Base-by-base conservation (phyloP, 805 yeast genomes). In the Ogataea henricii region DNA sequence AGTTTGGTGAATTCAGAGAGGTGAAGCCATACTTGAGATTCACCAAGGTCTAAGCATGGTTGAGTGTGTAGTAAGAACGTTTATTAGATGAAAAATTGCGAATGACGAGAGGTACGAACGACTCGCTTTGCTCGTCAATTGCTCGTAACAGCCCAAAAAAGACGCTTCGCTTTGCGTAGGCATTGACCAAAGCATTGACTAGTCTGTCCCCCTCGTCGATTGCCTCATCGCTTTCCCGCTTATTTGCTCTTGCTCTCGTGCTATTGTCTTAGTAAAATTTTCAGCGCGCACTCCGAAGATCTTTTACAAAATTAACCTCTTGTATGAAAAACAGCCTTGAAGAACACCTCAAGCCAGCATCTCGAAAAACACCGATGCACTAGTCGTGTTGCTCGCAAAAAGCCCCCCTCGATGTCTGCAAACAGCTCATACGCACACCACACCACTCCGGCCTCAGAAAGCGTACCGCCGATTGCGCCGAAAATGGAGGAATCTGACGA, bases 1-100 rank as follows among this genome's bases (percentile, higher is more conserved):
- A 88, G 73, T 90, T 87, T 72, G 96, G 96, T 57, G 82, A 84
- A 55, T 89, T 89, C 77, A 82, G 79, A 66, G 85, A 82, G 66
- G 83, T 90, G 69, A 90, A 88, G 79, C 96, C 97, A 54, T 90
- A 90, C 81, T 79, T 90, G 70, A 86, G 96, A 73, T 83, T 65
- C 71, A 82, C 85, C 59, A 73, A 75, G 53, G 59, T 56, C 46
- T 60, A 53, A 54, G 25, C 22, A 40, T 6, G 6, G 34, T 30
- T 14, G 18, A 30, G 4, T 30, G 34, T 16, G n/a, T 12, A 16
- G 30, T 4, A 12, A 27, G 10, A 9, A 23, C 9, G 26, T 27
- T 13, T 27, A 4, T 30, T 30, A n/a, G 34, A 30, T 13, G n/a
- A n/a, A 13, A n/a, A 6, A 27, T 27, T 12, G 5, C 13, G 30